Conservation (phyloP, 2,329 filamentous ascomycete genomes). For the Beauveria scarabaeidicola region DNA sequence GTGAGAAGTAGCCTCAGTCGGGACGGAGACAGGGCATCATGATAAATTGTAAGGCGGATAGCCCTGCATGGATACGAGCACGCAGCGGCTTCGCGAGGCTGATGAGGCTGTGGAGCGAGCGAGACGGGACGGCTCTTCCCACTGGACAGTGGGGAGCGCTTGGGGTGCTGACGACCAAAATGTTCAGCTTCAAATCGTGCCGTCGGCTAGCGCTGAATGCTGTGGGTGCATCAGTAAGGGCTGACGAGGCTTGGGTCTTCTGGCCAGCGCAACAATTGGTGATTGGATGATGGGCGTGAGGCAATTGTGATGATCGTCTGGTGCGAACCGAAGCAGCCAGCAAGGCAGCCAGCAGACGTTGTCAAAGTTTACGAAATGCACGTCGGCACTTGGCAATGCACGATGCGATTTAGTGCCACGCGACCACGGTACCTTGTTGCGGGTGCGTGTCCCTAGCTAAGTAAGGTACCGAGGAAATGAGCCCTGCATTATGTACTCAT, state of each 20-base stretch:
- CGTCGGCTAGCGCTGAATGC: neutral
- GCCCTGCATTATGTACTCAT: too few species aligned
- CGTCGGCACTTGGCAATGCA: neutral
- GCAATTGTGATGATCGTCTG: neutral
- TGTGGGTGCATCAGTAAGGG: neutral
- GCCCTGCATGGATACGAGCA: neutral
- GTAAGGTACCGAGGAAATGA: too few species aligned
- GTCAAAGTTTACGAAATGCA: neutral
- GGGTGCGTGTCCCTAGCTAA: too few species aligned
- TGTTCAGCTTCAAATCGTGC: slow-evolving; percentile 4
- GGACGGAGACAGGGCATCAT: neutral
- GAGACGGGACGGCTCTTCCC: slow-evolving; percentile 10
- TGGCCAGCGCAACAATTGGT: neutral
- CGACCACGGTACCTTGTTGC: too few species aligned
- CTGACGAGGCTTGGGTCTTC: neutral
- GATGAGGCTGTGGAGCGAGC: slow-evolving; percentile 8
- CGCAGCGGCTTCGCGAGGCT: neutral
- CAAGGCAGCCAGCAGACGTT: neutral
- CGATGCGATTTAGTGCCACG: too few species aligned
- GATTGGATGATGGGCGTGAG: neutral
- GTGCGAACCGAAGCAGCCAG: neutral
- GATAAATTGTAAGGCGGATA: neutral
- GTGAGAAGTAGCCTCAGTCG: neutral
- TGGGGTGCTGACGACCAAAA: slow-evolving; percentile 1
- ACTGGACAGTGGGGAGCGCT: neutral